These are phyloP conservation scores for Candida wancherniae DNA, from an alignment of 805 yeast species.

Conservation along the genomic window DNA sequence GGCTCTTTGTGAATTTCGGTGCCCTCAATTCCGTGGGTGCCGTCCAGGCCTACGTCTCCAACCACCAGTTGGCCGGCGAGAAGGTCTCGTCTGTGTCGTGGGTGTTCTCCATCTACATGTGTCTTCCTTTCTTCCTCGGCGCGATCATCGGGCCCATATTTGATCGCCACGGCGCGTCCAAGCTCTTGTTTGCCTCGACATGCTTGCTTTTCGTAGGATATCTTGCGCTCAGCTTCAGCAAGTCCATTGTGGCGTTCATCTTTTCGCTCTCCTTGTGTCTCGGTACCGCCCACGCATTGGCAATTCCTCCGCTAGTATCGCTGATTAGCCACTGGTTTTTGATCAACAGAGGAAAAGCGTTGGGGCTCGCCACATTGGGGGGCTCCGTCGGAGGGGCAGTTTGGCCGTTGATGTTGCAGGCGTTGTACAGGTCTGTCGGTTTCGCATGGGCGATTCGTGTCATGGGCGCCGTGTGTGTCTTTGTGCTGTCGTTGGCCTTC, in stretches of 20 bases:
- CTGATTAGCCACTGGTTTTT: constrained; percentile 65
- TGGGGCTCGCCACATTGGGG: constrained; percentile 61
- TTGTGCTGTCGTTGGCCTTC: constrained; percentile 22
- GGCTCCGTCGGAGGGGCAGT: constrained; percentile 65
- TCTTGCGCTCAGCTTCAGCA: constrained; percentile 54
- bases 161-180: constrained; percentile 54
- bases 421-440: constrained; percentile 45
- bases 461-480: constrained; percentile 33
- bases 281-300: constrained; percentile 57
- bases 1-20: constrained; percentile 52
- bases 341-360: constrained; percentile 53
- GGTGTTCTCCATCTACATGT: constrained; percentile 57
- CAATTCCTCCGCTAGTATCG: constrained; percentile 58
- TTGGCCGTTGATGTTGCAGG: constrained; percentile 50
- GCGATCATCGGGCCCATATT: constrained; percentile 53
- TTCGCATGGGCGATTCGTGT: constrained; percentile 57
- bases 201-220: constrained; percentile 46
- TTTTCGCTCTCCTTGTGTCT: constrained; percentile 47
- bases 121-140: constrained; percentile 29
- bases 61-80: constrained; percentile 46
- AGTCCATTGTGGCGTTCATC: constrained; percentile 54
- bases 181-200: constrained; percentile 28
- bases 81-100: constrained; percentile 51
- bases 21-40: constrained; percentile 57
- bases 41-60: constrained; percentile 51